Evolutionary conservation across 768 basidiomycete species (phyloP).

Genomic region (Macrolepiota albuminosa): DNA sequence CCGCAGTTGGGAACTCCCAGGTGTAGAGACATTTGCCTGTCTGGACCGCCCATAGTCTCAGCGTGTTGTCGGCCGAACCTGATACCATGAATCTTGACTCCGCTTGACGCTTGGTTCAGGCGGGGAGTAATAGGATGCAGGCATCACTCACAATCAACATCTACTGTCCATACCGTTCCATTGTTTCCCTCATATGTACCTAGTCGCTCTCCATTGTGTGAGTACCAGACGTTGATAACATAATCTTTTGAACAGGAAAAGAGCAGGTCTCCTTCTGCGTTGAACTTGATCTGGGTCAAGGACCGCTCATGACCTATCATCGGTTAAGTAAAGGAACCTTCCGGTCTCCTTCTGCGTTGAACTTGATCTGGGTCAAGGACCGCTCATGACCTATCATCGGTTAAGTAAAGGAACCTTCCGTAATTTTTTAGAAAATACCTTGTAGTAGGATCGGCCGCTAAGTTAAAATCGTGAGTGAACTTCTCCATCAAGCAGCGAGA

Average conservation of each 20-base stretch:
- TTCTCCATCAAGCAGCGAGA: neutral
- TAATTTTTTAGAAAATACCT: constrained; percentile 32
- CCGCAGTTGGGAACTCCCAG: constrained; percentile 98
- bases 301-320: constrained; percentile 90
- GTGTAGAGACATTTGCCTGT: constrained; percentile 89
- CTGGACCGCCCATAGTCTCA: constrained; percentile 85
- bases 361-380: constrained; percentile 95
- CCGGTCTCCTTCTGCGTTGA: constrained; percentile 94
- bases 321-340: constrained; percentile 4
- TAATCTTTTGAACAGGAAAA: constrained; percentile 97
- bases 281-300: constrained; percentile 97
- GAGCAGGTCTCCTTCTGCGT: constrained; percentile 90
- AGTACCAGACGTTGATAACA: constrained; percentile 94
- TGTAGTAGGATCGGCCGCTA: constrained; percentile 74
- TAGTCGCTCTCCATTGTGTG: constrained; percentile 94
- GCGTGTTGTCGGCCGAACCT: constrained; percentile 90
- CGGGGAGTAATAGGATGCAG: neutral
- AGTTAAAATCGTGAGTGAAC: neutral
- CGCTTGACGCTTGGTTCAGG: constrained; percentile 32
- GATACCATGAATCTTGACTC: constrained; percentile 84
- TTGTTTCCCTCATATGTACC: constrained; percentile 97
- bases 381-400: constrained; percentile 81
- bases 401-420: neutral
- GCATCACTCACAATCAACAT: constrained; percentile 79
- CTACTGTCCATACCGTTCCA: constrained; percentile 94